Base-by-base conservation (phyloP, 202 grass and related monocot genomes). In the Carex sylvatica region DNA sequence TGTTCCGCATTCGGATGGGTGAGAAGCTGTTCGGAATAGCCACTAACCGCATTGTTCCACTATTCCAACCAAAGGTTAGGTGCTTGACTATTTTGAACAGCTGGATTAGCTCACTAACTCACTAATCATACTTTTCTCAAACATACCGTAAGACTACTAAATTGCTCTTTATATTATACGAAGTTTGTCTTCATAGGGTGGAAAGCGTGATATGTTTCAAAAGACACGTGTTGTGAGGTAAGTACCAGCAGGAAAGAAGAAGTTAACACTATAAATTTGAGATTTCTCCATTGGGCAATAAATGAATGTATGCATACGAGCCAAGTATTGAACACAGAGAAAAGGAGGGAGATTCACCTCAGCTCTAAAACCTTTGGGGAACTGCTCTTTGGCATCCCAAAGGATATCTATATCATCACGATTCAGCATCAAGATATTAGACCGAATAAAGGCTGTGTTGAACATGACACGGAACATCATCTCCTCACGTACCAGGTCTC, bases 381-480 rank as follows among this genome's bases (percentile, higher is more conserved):
- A 98, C 54, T 86, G 82, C 70, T 98, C 95, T 90, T 98, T 95
- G 23, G 91, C 86, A 51, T 95, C 92, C 95, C 95, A 98, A 66
- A 93, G 56, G 23, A 93, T 88, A 68, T 98, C 95, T 16, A 98
- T 90, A 84, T 94, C 87, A 88, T 98, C 92, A 78, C 91, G 92
- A 77, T 98, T 94, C 60, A 98, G 87, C 89, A 95, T 98, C 72
- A 98, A 86, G 88, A 98, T 98, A 70, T 98, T 98, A 73, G 95
- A 98, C 76, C 95, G 90, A 74, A 98, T 95, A 58, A 98, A 98
- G 31, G 92, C 89, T 62, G 95, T 91, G 87, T 95, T 98, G 87
- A 98, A 98, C 95, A 98, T 95, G 36, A 98, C 91, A 72, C 95
- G 87, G 49, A 98, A 98, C 89, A 98, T 98, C 91, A 98, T 98